Evolutionary conservation across 371 early-diverging fungal genomes (phyloP), one percentile per base, ranked within the genome.

Genomic region (Synchytrium microbalum): DNA sequence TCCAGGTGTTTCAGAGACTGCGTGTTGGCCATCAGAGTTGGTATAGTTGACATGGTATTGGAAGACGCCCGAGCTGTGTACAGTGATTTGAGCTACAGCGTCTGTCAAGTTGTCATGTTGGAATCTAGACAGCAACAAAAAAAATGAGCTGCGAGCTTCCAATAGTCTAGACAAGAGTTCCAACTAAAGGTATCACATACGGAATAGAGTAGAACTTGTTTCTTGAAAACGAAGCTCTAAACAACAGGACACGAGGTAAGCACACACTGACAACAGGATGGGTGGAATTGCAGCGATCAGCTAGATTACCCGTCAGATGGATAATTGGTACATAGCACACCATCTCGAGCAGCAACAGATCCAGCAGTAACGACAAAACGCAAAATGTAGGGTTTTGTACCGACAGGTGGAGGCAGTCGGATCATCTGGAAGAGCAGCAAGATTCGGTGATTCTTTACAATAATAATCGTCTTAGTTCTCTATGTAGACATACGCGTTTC

Each of bases 301-400:
- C 54, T 10, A 31, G 56, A 69, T 70, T 78, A 87, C 82, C 88
- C 90, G 54, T 85, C 69, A 26, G 83, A 71, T 0, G 93, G 92
- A 78, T 91, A 90, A 72, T 93, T 95, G 26, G 91, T 92, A 67
- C 83, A 77, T 26, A 95, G 74, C 19, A 76, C 72, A 1, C 89
- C 80, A 32, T 79, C 76, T 28, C 78, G 78, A 29, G 88, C 80
- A 24, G 88, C 92, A 32, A 82, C 68, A 1, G 89, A 82, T 32
- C 94, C 96, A 19, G 88, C 79, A 54, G 86, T 81, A n/a, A 94
- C 69, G 32, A 86, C 82, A 73, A 93, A 89, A 2, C 93, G 86
- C 56, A 95, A 75, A 30, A 82, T 75, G 59, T 87, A 89, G 8
- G 86, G 81, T 2, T 72, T 72, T 32, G 71, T 68, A 1, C 58